A percentile compares a stretch with the other conserved stretches of the same genome.
phyloP scores from a whole-genome alignment of 495 filamentous ascomycete genomes.

The Aspergillus heteromorphus region DNA sequence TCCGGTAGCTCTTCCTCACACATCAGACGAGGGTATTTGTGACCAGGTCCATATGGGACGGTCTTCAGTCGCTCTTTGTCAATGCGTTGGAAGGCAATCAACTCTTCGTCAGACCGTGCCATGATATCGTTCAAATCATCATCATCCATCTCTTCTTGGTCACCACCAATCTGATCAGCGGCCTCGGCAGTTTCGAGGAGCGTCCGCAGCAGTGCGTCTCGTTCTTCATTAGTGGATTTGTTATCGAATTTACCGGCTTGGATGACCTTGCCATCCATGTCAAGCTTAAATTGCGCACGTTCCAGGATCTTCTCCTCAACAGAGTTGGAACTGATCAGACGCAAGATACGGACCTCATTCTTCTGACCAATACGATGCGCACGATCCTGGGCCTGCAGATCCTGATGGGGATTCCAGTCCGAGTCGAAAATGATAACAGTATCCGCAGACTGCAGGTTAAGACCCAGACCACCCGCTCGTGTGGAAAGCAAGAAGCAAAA shows the following conservation, averaged over 20 bases:
- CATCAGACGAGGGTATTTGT: conserved; percentile 71
- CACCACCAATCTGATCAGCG: conserved; percentile 67
- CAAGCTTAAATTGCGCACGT: conserved; percentile 93
- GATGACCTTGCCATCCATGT: conserved; percentile 99
- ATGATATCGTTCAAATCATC: conserved; percentile 91
- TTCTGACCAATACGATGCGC: conserved; percentile 99
- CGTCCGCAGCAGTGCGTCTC: conserved; percentile 89
- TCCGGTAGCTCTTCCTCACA: conserved; percentile 86
- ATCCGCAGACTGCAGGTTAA: conserved; percentile 95
- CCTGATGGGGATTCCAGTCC: conserved; percentile 99
- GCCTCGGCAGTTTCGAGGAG: conserved; percentile 86
- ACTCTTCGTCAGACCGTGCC: conserved; percentile 69
- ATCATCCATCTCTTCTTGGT: conserved; percentile 91
- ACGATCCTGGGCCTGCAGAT: conserved; percentile 98
- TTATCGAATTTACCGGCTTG: conserved; percentile 99
- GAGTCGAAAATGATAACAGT: conserved; percentile 99
- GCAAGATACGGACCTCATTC: conserved; percentile 95
- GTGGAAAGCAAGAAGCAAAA: conserved; percentile 99
- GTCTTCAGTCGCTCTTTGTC: conserved; percentile 66
- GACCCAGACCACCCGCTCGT: conserved; percentile 92
- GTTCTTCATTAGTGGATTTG: conserved; percentile 97
- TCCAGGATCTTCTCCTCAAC: conserved; percentile 99
- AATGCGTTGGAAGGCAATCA: conserved; percentile 65
- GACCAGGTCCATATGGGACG: conserved; percentile 63
- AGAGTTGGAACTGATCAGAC: conserved; percentile 92